These are phyloP conservation scores for Annulohypoxylon bovei DNA, from an alignment of 495 filamentous ascomycete species.

Conservation along the genomic window DNA sequence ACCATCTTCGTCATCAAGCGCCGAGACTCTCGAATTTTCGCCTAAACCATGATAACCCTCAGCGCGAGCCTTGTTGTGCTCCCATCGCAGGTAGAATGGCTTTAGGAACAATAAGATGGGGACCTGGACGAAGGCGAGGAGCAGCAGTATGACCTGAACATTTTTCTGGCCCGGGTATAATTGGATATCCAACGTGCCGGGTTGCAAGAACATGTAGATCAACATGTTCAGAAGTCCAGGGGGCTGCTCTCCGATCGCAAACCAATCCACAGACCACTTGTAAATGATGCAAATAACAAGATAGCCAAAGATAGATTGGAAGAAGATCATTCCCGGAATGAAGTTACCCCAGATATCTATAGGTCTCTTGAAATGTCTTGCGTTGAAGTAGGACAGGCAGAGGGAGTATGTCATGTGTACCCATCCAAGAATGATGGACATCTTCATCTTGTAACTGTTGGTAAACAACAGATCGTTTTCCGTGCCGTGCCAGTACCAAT, in stretches of 20 bases:
- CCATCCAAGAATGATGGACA: conserved; percentile 96
- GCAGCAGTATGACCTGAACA: conserved; percentile 81
- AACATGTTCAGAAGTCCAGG: conserved; percentile 97
- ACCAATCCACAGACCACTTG: conserved; percentile 96
- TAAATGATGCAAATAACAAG: conserved; percentile 92
- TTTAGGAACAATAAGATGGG: conserved; percentile 94
- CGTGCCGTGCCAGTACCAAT: conserved; percentile 96
- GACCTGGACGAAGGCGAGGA: conserved; percentile 85
- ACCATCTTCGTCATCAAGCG: conserved; percentile 84
- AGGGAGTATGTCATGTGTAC: conserved; percentile 98
- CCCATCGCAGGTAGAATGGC: conserved; percentile 90
- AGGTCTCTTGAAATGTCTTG: conserved; percentile 89
- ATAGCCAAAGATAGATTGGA: conserved; percentile 98
- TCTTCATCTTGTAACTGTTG: conserved; percentile 99
- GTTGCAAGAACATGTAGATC: conserved; percentile 98
- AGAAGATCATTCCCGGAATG: conserved; percentile 97
- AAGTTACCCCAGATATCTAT: conserved; percentile 98
- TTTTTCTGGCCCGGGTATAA: conserved; percentile 79
- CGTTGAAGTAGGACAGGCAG: conserved; percentile 91
- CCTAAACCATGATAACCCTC: conserved; percentile 92
- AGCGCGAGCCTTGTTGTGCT: conserved; percentile 88
- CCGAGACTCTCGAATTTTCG: conserved; percentile 84
- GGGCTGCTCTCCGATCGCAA: conserved; percentile 68
- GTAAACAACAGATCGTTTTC: conserved; percentile 93
- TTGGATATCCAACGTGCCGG: conserved; percentile 72